A percentile compares a stretch with the other conserved stretches of the same genome.
These are phyloP conservation scores for Lipomyces sp. DNA, from an alignment of 805 yeast genomes.

Conservation along the genomic window DNA sequence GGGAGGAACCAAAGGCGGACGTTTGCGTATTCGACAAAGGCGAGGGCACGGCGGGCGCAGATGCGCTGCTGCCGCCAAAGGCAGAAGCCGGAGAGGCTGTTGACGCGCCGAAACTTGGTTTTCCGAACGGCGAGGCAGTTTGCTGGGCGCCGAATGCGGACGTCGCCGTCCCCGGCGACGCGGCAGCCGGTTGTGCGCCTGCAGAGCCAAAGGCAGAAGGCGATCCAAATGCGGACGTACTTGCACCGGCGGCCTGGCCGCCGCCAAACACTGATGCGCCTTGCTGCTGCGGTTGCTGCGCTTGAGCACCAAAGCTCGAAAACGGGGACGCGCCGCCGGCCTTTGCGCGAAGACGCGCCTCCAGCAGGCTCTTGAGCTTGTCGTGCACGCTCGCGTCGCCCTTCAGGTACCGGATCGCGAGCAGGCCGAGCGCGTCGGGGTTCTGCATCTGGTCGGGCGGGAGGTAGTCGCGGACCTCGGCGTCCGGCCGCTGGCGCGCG, in stretches of 20 bases:
- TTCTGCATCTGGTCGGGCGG: constrained; percentile 8
- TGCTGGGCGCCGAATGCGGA: constrained; percentile 3
- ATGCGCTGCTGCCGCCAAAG: too few species aligned
- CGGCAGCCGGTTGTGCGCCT: neutral
- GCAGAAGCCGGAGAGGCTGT: neutral
- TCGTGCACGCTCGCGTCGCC: constrained; percentile 12
- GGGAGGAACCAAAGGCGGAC: constrained; percentile 1
- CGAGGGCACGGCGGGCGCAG: too few species aligned
- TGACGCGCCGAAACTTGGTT: neutral
- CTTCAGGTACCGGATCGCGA: constrained; percentile 10
- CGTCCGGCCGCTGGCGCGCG: constrained; percentile 2
- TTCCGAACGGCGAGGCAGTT: constrained; percentile 6
- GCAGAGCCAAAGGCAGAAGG: constrained; percentile 3
- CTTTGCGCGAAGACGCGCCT: too few species aligned
- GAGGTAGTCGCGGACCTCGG: constrained; percentile 4
- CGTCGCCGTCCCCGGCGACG: neutral
- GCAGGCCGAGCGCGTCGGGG: constrained; percentile 6
- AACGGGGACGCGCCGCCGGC: too few species aligned
- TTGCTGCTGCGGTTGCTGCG: too few species aligned
- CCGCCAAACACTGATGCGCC: neutral
- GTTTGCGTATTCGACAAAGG: neutral
- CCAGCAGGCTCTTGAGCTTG: neutral
- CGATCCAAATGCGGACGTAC: neutral
- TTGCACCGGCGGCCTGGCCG: neutral
- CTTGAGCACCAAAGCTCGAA: too few species aligned